Evolutionary conservation across 495 filamentous ascomycete genomes (phyloP).

Genomic region (Chlorociboria aeruginascens): DNA sequence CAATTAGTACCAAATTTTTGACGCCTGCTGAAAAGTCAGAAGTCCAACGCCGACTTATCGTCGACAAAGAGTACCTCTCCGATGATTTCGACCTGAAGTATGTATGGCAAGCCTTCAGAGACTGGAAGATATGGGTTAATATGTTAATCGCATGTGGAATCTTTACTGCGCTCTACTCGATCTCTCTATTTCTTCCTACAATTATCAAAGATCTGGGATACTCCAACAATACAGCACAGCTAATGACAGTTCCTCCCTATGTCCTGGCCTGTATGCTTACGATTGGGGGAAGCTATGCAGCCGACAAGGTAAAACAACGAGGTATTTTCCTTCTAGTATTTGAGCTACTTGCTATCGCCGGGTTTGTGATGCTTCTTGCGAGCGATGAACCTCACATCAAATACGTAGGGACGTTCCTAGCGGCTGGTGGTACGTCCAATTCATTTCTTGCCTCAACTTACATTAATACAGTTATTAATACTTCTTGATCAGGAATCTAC

Average conservation of each 20-base stretch:
- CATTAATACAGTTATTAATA: conserved; percentile 2
- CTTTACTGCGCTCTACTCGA: conserved; percentile 49
- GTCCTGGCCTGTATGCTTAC: conserved; percentile 46
- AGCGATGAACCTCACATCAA: conserved; percentile 45
- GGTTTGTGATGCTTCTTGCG: conserved; percentile 53
- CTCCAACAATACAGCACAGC: conserved; percentile 47
- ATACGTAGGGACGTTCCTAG: conserved; percentile 64
- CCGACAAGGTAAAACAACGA: conserved; percentile 38
- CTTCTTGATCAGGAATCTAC: conserved; percentile 51
- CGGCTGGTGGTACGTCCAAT: conserved; percentile 59
- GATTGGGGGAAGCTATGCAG: conserved; percentile 36
- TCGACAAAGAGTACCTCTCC: conserved; percentile 50
- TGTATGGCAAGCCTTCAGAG: conserved; percentile 48
- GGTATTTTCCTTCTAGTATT: conserved; percentile 45
- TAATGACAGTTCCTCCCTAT: conserved; percentile 57
- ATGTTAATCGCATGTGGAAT: conserved; percentile 35
- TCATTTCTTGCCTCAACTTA: conserved; percentile 40
- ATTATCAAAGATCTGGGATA: conserved; percentile 56
- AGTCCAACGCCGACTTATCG: conserved; percentile 34
- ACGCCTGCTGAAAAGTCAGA: conserved; percentile 33
- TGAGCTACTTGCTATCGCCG: conserved; percentile 37
- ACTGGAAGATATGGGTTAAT: conserved; percentile 53
- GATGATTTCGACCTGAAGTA: conserved; percentile 60
- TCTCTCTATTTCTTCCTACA: conserved; percentile 56
- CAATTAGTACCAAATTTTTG: conserved; percentile 35